Conservation (phyloP, 2,329 filamentous ascomycete genomes). For the Beauveria sp. region DNA sequence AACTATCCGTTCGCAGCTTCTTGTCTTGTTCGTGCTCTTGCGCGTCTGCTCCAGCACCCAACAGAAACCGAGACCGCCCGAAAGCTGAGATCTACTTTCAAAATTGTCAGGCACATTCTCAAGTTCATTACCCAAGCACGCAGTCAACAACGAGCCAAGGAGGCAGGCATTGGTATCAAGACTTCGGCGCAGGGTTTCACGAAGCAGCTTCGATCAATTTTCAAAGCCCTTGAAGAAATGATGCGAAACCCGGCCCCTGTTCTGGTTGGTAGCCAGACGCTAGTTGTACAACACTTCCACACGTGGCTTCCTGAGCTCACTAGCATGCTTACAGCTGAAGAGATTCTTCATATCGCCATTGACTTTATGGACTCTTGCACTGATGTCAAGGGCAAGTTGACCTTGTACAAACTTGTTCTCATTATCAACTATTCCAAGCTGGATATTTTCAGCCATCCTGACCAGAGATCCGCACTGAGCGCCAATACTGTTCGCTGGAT, state of each 20-base stretch:
- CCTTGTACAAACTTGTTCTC: conserved; percentile 85
- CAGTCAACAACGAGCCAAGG: conserved; percentile 80
- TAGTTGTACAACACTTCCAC: conserved; percentile 94
- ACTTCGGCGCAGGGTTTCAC: conserved; percentile 67
- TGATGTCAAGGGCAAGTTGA: conserved; percentile 79
- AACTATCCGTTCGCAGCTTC: conserved; percentile 89
- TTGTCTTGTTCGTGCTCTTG: conserved; percentile 80
- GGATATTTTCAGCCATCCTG: conserved; percentile 70
- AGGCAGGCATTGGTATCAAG: conserved; percentile 78
- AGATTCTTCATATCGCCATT: conserved; percentile 84
- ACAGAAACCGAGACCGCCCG: conserved; percentile 77
- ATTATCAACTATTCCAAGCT: conserved; percentile 87
- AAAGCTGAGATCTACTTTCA: conserved; percentile 83
- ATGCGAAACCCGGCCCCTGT: conserved; percentile 84
- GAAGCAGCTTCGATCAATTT: conserved; percentile 75
- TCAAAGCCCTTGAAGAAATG: conserved; percentile 80
- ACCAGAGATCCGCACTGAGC: conserved; percentile 66
- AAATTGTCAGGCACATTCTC: conserved; percentile 85
- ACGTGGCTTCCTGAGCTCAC: conserved; percentile 91
- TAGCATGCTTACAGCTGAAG: conserved; percentile 67
- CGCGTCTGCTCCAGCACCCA: conserved; percentile 72
- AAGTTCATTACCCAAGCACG: conserved; percentile 91
- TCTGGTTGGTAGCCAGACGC: conserved; percentile 86
- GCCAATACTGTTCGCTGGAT: conserved; percentile 87
- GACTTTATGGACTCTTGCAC: conserved; percentile 91